Conservation (phyloP, 257 asterid genomes). For the Fraxinus americana region DNA sequence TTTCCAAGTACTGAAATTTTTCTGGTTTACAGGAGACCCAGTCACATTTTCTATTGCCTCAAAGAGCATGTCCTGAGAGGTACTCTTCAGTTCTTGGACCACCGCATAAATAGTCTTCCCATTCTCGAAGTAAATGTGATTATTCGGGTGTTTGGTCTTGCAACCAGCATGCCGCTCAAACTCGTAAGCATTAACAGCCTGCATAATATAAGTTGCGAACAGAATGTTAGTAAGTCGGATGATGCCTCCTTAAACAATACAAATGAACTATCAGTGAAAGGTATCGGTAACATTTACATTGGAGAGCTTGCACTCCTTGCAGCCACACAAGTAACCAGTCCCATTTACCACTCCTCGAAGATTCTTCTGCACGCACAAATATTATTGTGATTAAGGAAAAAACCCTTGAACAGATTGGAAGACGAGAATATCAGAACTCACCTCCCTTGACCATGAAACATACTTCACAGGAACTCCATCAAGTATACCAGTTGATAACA, state of each 20-base stretch:
- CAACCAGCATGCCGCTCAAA: constrained; percentile 48
- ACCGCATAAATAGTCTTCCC: constrained; percentile 42
- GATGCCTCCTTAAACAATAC: constrained; percentile 7
- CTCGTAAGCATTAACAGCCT: constrained; percentile 44
- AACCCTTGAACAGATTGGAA: not conserved
- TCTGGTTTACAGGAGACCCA: constrained; percentile 38
- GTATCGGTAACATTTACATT: constrained; percentile 21
- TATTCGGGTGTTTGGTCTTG: constrained; percentile 42
- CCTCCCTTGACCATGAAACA: constrained; percentile 91
- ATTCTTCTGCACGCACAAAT: constrained; percentile 53
- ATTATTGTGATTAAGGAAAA: constrained; percentile 9
- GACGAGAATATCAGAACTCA: constrained; percentile 26
- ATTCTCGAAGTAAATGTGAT: constrained; percentile 43
- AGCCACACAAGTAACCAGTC: constrained; percentile 46
- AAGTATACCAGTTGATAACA: constrained; percentile 77
- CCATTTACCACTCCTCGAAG: constrained; percentile 73
- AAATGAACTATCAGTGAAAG: not conserved
- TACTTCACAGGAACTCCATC: constrained; percentile 93
- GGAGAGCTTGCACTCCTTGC: constrained; percentile 36
- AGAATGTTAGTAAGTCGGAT: not conserved
- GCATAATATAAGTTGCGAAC: not conserved
- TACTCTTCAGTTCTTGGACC: constrained; percentile 42
- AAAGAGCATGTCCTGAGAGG: constrained; percentile 34
- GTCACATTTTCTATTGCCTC: constrained; percentile 39
- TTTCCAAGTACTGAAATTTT: constrained; percentile 40